Base-by-base conservation (phyloP, 345 rosid species). In the Jatropha curcas region DNA sequence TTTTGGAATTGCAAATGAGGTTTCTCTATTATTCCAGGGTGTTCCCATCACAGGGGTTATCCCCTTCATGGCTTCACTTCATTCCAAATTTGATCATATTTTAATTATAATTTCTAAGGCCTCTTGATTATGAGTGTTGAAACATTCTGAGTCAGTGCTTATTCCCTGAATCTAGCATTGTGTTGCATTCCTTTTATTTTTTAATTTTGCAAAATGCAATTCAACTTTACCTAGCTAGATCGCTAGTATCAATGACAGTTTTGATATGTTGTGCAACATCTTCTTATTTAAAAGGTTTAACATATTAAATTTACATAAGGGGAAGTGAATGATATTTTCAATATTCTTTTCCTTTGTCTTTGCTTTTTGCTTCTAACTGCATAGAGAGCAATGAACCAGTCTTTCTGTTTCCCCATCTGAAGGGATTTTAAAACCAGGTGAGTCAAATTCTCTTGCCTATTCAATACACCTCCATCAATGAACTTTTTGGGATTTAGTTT, bases 11-110 rank as follows among this genome's bases (percentile, higher is more conserved):
- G 94, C 96, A 4, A 71, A 91, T 77, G 87, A 91, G 78, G 94
- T 93, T 80, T 84, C 92, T 71, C 74, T 90, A 27, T n/a, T 95
- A 82, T 78, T 86, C 99, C 99, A 0, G 99, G 98, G 37, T 95
- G 98, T 76, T 86, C 92, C 75, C 98, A 95, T 74, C 98, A 93
- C 78, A 48, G 97, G 99, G 97, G 99, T 95, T 83, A 65, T 25
- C 24, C 67, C 30, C 45, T n/a, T n/a, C n/a, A n/a, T n/a, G n/a
- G n/a, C n/a, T n/a, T n/a, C n/a, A n/a, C n/a, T n/a, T n/a, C n/a
- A n/a, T n/a, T n/a, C n/a, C n/a, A n/a, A 2, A 19, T 20, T 27
- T 45, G 7, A 9, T 34, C 25, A 64, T 41, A 27, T 45, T n/a
- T n/a, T n/a, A n/a, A n/a, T n/a, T n/a, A 5, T 17, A 27, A 45